Evolutionary conservation across 139 green algal species (phyloP).

Genomic region (Microglena sp.): DNA sequence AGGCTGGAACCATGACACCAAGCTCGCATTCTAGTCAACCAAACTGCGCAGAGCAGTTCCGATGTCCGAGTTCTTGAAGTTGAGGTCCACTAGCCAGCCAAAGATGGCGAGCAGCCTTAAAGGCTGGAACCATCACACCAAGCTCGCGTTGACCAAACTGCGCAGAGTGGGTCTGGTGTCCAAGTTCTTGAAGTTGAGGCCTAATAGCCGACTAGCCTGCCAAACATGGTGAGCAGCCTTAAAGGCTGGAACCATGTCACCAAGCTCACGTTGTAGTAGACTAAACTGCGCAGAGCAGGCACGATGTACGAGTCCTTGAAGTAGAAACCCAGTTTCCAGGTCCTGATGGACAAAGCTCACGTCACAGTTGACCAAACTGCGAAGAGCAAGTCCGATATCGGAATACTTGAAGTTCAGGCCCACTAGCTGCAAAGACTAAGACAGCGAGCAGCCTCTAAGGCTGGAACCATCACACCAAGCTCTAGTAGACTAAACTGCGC

Average conservation of each 20-base stretch:
- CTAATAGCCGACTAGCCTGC: slow-evolving; percentile 58
- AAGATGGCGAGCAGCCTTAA: too few relatives aligned
- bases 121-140: too few relatives aligned
- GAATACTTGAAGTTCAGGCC: slow-evolving; percentile 84
- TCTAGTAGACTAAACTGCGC: not conserved
- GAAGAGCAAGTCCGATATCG: slow-evolving; percentile 31
- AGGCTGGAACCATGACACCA: too few relatives aligned
- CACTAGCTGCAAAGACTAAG: slow-evolving; percentile 50
- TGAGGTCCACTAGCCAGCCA: slow-evolving; percentile 75
- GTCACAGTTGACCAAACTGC: not conserved
- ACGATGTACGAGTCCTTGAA: too few relatives aligned
- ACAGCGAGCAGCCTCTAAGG: too few relatives aligned
- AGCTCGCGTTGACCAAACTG: not conserved
- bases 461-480: too few relatives aligned
- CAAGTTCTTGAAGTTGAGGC: slow-evolving; percentile 80
- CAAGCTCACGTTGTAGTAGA: too few relatives aligned
- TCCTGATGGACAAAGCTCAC: too few relatives aligned
- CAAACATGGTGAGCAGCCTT: too few relatives aligned
- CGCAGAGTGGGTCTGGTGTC: slow-evolving; percentile 30
- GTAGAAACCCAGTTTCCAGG: too few relatives aligned
- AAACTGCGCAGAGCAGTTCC: not conserved
- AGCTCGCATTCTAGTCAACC: not conserved
- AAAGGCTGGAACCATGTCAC: too few relatives aligned
- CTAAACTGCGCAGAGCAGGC: too few relatives aligned
- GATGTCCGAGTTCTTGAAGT: slow-evolving; percentile 74